A percentile compares a stretch with the other conserved stretches of the same genome.
phyloP scores from a whole-genome alignment of 441 rosid genomes.

The Biscutella auriculata region DNA sequence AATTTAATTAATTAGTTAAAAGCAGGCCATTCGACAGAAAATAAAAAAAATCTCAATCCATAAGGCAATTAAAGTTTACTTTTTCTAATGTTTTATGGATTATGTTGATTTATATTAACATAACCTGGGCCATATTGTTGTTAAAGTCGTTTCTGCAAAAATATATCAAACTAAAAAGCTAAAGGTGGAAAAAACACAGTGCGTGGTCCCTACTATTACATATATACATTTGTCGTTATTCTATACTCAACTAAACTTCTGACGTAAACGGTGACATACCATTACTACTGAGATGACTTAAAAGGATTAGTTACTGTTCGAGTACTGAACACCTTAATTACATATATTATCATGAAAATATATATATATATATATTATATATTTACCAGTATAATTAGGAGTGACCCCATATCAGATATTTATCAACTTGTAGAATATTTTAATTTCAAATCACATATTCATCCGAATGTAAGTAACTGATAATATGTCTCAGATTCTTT shows the following conservation, averaged over 20 bases:
- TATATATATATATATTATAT: neutral
- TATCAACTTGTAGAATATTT: neutral
- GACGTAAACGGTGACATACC: neutral
- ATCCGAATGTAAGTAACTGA: too few relatives aligned
- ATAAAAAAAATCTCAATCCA: neutral
- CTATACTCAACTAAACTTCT: neutral
- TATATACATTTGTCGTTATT: neutral
- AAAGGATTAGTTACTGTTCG: neutral
- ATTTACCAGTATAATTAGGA: neutral
- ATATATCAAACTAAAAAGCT: neutral
- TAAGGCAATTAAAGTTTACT: neutral
- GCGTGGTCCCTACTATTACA: constrained; percentile 3
- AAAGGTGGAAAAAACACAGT: neutral
- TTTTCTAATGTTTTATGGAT: neutral
- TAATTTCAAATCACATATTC: too few relatives aligned
- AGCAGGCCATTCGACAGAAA: neutral
- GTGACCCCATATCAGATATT: neutral
- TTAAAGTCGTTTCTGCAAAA: constrained; percentile 2
- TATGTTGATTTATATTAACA: neutral
- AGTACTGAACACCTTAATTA: neutral
- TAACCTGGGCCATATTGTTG: neutral
- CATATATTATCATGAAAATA: too few relatives aligned
- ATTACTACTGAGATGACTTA: neutral
- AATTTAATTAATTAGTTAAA: neutral
- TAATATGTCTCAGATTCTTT: too few relatives aligned